Evolutionary conservation across 2,329 filamentous ascomycete genomes (phyloP).

Genomic region (Nemania sp.): DNA sequence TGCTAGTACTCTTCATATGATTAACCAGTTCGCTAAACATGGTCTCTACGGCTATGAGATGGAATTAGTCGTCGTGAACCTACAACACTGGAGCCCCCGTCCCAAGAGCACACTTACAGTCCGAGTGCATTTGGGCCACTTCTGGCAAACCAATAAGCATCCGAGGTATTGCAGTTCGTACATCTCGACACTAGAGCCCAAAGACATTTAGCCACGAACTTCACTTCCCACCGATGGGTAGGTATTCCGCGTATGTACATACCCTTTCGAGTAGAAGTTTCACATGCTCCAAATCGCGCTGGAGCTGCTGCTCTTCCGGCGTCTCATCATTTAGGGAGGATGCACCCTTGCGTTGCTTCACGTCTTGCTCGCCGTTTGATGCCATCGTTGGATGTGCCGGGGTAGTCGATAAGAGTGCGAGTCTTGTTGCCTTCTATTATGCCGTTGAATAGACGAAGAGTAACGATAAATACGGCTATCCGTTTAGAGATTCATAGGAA

Average conservation of each 20-base stretch:
- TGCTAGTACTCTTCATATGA: slow-evolving; percentile 60
- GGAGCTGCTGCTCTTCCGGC: slow-evolving; percentile 63
- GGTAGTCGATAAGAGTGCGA: background rate
- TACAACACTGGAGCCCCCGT: background rate
- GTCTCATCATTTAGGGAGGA: slow-evolving; percentile 47
- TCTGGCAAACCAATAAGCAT: slow-evolving; percentile 65
- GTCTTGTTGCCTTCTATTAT: background rate
- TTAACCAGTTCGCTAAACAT: slow-evolving; percentile 62
- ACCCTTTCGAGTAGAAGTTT: slow-evolving; percentile 68
- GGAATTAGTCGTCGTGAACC: slow-evolving; percentile 38
- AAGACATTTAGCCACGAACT: slow-evolving; percentile 9
- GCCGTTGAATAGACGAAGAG: background rate
- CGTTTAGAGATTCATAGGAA: background rate
- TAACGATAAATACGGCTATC: background rate
- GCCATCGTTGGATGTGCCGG: slow-evolving; percentile 32
- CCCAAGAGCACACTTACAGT: slow-evolving; percentile 56
- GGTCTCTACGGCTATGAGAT: slow-evolving; percentile 58
- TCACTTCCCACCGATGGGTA: background rate
- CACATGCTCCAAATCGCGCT: slow-evolving; percentile 62
- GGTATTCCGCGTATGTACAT: slow-evolving; percentile 37
- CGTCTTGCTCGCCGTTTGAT: slow-evolving; percentile 31
- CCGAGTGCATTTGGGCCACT: slow-evolving; percentile 53
- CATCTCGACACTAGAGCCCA: slow-evolving; percentile 56
- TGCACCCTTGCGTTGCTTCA: slow-evolving; percentile 22
- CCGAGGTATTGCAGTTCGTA: slow-evolving; percentile 63